phyloP scores from a whole-genome alignment of 1,139 yeast genomes.

The Saccharomyces hybrid region DNA sequence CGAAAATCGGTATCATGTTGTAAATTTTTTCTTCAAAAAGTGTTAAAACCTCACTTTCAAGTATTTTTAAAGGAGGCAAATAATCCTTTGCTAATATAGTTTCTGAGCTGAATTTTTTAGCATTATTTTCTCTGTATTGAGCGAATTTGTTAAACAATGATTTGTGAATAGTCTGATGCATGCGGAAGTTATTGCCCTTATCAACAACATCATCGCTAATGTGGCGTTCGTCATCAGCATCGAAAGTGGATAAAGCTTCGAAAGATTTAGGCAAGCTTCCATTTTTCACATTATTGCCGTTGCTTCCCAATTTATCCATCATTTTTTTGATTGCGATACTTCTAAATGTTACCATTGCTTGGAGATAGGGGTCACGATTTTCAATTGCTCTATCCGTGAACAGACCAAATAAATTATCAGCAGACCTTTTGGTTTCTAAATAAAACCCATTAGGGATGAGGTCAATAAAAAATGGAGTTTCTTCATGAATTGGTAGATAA shows the following conservation, averaged over 20 bases:
- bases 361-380: slow-evolving; percentile 26
- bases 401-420: slow-evolving; percentile 19
- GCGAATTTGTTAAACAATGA: slow-evolving; percentile 26
- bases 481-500: background rate
- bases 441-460: slow-evolving; percentile 22
- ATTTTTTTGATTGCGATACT: slow-evolving; percentile 20
- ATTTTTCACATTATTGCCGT: slow-evolving; percentile 7
- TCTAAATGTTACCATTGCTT: slow-evolving; percentile 17
- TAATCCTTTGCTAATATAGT: slow-evolving; percentile 9
- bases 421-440: slow-evolving; percentile 25
- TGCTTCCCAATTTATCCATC: slow-evolving; percentile 12
- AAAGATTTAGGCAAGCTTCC: slow-evolving; percentile 23
- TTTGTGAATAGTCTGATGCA: slow-evolving; percentile 19
- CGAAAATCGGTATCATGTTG: slow-evolving; percentile 22
- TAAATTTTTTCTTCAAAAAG: slow-evolving; percentile 18
- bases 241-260: slow-evolving; percentile 20
- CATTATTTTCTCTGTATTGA: slow-evolving; percentile 16
- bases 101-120: slow-evolving; percentile 8
- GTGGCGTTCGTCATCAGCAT: slow-evolving; percentile 14
- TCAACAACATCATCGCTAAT: background rate
- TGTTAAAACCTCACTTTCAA: slow-evolving; percentile 19
- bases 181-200: slow-evolving; percentile 7
- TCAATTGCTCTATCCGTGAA: slow-evolving; percentile 23
- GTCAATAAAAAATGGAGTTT: slow-evolving; percentile 11
- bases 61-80: slow-evolving; percentile 15